Evolutionary conservation across 768 basidiomycete genomes (phyloP).

Genomic region (Leucogyrophana mollusca): DNA sequence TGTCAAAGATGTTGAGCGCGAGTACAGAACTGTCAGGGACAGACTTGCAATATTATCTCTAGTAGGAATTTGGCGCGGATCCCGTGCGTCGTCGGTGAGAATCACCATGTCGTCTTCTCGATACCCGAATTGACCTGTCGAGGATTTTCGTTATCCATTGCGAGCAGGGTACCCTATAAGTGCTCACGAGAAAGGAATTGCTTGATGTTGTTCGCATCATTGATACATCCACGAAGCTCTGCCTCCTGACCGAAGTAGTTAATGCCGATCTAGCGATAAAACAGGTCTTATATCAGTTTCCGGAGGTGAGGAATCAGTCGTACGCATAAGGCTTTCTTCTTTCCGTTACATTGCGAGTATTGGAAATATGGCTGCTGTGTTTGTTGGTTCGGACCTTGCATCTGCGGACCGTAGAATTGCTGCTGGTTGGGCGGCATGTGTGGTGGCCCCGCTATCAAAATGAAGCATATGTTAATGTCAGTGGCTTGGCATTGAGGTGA

Average conservation of each 20-base stretch:
- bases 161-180: constrained; percentile 1
- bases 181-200: constrained; percentile 72
- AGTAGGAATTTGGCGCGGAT: constrained; percentile 71
- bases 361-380: constrained; percentile 69
- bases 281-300: not conserved
- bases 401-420: constrained; percentile 65
- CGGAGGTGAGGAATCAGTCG: constrained; percentile 23
- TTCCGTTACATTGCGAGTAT: constrained; percentile 87
- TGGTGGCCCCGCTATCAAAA: constrained; percentile 36
- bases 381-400: constrained; percentile 43
- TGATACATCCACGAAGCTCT: constrained; percentile 84
- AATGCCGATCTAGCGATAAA: constrained; percentile 79
- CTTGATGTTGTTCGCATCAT: constrained; percentile 83
- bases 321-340: constrained; percentile 86
- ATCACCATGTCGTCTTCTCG: constrained; percentile 79
- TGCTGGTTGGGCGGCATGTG: constrained; percentile 52
- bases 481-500: no score
- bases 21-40: not conserved
- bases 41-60: constrained; percentile 72
- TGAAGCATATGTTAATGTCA: no score
- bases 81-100: constrained; percentile 72
- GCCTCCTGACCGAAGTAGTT: constrained; percentile 73
- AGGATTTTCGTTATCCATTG: not conserved
- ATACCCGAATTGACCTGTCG: constrained; percentile 60
- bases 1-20: constrained; percentile 22